Percentiles rank a stretch among this genome's conserved stretches.
Conservation (phyloP, 1,139 yeast genomes). For the Lodderomyces metapsilosis region DNA sequence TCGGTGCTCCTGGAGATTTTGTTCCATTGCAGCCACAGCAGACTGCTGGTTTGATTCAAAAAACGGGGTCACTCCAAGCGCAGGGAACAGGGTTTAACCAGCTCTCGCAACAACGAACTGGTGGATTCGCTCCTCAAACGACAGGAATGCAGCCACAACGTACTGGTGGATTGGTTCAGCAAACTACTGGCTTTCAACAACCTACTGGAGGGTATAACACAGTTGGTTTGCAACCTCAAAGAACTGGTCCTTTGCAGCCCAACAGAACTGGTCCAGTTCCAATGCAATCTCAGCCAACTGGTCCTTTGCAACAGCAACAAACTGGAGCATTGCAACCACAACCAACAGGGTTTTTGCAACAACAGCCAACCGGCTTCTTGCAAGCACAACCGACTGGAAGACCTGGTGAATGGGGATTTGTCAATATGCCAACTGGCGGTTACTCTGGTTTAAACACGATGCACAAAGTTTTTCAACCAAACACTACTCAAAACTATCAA, state of each 20-base stretch:
- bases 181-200: slow-evolving; percentile 18
- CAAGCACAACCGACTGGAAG: slow-evolving; percentile 63
- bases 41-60: slow-evolving; percentile 46
- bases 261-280: slow-evolving; percentile 32
- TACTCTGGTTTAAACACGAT: slow-evolving; percentile 75
- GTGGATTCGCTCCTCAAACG: slow-evolving; percentile 23
- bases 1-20: slow-evolving; percentile 41
- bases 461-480: slow-evolving; percentile 75
- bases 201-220: slow-evolving; percentile 35
- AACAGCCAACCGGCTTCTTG: slow-evolving; percentile 44
- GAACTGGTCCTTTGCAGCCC: slow-evolving; percentile 16
- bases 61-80: slow-evolving; percentile 32
- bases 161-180: slow-evolving; percentile 26
- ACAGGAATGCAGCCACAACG: slow-evolving; percentile 24
- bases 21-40: slow-evolving; percentile 50
- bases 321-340: slow-evolving; percentile 34
- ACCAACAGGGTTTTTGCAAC: slow-evolving; percentile 35
- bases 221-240: slow-evolving; percentile 31
- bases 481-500: slow-evolving; percentile 5
- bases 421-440: slow-evolving; percentile 69
- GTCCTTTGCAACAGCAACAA: slow-evolving; percentile 25
- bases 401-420: slow-evolving; percentile 85
- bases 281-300: slow-evolving; percentile 21
- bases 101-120: slow-evolving; percentile 31
- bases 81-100: slow-evolving; percentile 35